A percentile compares a stretch with the other conserved stretches of the same genome.
Conservation (phyloP, 129 eudicot species). For the Flaveria brownii region DNA sequence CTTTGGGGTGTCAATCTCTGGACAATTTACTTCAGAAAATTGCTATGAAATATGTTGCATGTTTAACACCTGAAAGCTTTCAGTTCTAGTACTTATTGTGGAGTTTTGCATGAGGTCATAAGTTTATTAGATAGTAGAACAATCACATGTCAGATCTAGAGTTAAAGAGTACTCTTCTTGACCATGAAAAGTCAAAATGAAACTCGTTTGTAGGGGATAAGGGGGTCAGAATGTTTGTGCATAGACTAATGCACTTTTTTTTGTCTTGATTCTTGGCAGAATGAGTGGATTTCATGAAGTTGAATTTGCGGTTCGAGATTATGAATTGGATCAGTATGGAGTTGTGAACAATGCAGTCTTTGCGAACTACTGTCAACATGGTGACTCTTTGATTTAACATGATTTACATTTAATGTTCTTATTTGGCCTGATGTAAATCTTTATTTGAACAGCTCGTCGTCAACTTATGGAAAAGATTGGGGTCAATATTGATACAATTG, state of each 20-base stretch:
- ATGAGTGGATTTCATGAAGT: slow-evolving; percentile 68
- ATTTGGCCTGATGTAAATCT: not conserved
- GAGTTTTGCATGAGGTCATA: not conserved
- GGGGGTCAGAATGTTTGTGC: slow-evolving; percentile 8
- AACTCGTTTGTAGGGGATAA: not conserved
- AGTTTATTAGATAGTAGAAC: not conserved
- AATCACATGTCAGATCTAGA: not conserved
- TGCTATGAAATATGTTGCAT: slow-evolving; percentile 2
- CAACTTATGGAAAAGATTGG: slow-evolving; percentile 78
- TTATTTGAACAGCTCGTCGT: slow-evolving; percentile 55
- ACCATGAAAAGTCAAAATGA: slow-evolving; percentile 29
- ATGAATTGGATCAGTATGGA: slow-evolving; percentile 91
- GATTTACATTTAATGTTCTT: not conserved
- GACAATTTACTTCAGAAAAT: not conserved
- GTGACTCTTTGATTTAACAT: slow-evolving; percentile 40
- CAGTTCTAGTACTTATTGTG: not conserved
- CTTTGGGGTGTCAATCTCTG: not conserved
- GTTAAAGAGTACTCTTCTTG: slow-evolving; percentile 14
- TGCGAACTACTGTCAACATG: slow-evolving; percentile 89
- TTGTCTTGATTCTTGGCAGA: slow-evolving; percentile 47
- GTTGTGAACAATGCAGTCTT: slow-evolving; percentile 86
- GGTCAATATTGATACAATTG: slow-evolving; percentile 64
- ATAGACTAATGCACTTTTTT: not conserved
- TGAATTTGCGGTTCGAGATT: slow-evolving; percentile 81
- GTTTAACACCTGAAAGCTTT: not conserved